Base-by-base conservation (phyloP, 75 land plant genomes). In the Chamaecyparis obtusa region DNA sequence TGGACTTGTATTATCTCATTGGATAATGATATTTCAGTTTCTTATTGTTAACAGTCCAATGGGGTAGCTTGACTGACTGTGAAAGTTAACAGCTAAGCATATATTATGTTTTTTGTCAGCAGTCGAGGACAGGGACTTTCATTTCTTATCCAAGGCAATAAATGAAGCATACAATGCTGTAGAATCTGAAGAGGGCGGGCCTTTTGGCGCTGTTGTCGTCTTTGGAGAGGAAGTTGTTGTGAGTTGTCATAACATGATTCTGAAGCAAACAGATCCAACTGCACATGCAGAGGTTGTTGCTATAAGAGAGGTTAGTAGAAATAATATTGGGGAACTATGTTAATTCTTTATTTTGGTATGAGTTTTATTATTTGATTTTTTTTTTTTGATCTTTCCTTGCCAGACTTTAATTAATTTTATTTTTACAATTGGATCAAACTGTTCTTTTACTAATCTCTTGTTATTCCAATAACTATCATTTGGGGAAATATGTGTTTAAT, bases 211-310 rank as follows among this genome's bases (percentile, higher is more conserved):
- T 17, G 94, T 97, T 86, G 93, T 97, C 83, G 99, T 97, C 55
- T 87, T 86, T 36, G 92, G 96, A 71, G 91, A 96, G 88, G 95
- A 93, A 86, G 89, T 97, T 10, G 87, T 97, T 36, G 96, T 92
- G 19, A 96, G 96, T 84, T 97, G 95, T 89, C 99, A 97, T 93
- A 97, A 97, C 81, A 95, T 97, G 99, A 95, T 92, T 60, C 69
- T 94, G 86, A 92, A 90, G 35, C 30, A 93, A 89, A 94, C 94
- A 75, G 99, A 97, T 88, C 99, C 99, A 13, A 97, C 99, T 83
- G 99, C 99, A 37, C 99, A 97, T 96, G 98, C 99, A 17, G 99
- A 97, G 87, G 99, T 97, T 24, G 95, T 98, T 24, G 99, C 99
- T 72, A 92, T 97, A 64, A 94, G 98, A 78, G 96, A 95, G 98